Conservation (phyloP, 2,329 filamentous ascomycete genomes). For the Mollisiaceae sp. region DNA sequence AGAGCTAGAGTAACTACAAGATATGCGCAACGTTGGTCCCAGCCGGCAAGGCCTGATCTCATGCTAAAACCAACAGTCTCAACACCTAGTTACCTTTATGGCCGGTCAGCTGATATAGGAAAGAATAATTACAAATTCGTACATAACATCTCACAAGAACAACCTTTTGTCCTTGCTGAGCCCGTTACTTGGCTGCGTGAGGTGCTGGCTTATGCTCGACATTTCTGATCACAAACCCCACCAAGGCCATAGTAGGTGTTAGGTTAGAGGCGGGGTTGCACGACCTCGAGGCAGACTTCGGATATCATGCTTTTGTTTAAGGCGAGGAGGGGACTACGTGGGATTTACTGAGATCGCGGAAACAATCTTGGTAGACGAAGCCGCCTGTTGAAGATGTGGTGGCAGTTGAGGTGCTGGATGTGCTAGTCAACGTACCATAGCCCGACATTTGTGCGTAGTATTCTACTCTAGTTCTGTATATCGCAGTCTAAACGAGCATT, state of each 20-base stretch:
- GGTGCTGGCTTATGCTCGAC: too few species aligned
- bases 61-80: neutral
- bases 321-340: constrained; percentile 11
- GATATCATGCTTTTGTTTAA: constrained; percentile 2
- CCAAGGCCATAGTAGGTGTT: constrained; percentile 11
- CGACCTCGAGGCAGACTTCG: constrained; percentile 3
- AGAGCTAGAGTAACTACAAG: neutral
- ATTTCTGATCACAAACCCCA: too few species aligned
- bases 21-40: neutral
- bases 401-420: neutral
- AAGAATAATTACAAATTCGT: too few species aligned
- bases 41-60: neutral
- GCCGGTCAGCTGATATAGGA: too few species aligned
- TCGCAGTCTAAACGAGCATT: neutral
- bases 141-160: too few species aligned
- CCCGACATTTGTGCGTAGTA: neutral
- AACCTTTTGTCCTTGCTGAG: too few species aligned
- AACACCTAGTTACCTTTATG: too few species aligned
- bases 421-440: too few species aligned
- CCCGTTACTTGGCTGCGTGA: too few species aligned
- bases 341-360: neutral
- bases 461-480: neutral
- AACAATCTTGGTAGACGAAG: constrained; percentile 8
- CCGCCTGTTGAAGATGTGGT: neutral
- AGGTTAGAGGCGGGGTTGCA: neutral